Conservation (phyloP, 352 stramenopile species). For the Pseudoperonospora humuli region DNA sequence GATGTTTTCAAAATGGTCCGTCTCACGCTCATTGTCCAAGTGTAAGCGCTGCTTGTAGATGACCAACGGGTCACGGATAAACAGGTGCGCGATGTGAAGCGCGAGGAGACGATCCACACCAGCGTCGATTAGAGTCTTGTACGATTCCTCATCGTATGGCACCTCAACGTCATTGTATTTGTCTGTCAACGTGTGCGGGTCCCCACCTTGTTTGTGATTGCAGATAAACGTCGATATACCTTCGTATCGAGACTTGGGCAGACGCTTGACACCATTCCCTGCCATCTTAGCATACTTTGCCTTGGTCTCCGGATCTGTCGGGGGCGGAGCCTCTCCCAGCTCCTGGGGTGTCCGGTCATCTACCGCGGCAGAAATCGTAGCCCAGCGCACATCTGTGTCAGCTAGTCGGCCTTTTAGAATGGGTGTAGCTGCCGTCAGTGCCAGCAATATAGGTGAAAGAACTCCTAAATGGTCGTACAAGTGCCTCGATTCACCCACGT, state of each 20-base stretch:
- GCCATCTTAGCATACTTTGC: constrained; percentile 88
- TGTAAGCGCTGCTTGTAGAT: constrained; percentile 89
- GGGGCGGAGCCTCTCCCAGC: constrained; percentile 33
- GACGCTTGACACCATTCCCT: constrained; percentile 84
- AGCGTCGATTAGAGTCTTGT: constrained; percentile 82
- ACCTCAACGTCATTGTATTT: constrained; percentile 94
- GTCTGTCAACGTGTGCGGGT: constrained; percentile 65
- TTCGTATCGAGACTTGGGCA: constrained; percentile 95
- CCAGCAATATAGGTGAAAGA: constrained; percentile 97
- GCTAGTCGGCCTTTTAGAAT: constrained; percentile 92
- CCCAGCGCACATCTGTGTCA: constrained; percentile 92
- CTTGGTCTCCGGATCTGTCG: constrained; percentile 39
- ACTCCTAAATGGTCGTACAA: constrained; percentile 99
- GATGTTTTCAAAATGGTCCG: constrained; percentile 99
- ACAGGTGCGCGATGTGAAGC: constrained; percentile 98
- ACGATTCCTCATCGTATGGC: constrained; percentile 91
- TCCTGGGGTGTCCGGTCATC: constrained; percentile 91
- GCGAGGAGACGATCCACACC: constrained; percentile 94
- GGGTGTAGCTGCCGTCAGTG: constrained; percentile 96
- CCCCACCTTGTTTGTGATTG: constrained; percentile 82
- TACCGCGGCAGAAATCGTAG: constrained; percentile 95
- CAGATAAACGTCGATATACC: constrained; percentile 87
- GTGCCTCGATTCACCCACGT: constrained; percentile 97
- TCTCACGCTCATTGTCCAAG: constrained; percentile 71
- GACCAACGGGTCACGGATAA: constrained; percentile 97